phyloP scores from a whole-genome alignment of 257 asterid genomes.

The Nicotiana obtusifolia region DNA sequence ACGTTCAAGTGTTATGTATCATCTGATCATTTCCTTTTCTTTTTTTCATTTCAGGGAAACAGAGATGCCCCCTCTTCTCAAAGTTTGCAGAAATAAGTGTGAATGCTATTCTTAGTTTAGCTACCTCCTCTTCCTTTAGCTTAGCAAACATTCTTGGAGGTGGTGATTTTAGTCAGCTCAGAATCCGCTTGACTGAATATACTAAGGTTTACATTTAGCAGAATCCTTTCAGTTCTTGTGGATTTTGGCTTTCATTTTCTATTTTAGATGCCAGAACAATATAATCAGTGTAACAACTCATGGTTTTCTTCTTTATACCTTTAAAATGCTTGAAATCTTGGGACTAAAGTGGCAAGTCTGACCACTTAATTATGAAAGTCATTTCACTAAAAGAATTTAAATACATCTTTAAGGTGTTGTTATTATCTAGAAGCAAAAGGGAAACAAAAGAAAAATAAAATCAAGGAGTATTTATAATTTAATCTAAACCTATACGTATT shows the following conservation, averaged over 20 bases:
- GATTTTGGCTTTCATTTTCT: background rate
- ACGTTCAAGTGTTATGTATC: background rate
- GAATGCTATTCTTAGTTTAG: conserved; percentile 34
- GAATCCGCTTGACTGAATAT: conserved; percentile 59
- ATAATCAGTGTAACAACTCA: background rate
- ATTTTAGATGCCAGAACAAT: background rate
- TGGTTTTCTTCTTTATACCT: background rate
- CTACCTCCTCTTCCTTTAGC: conserved; percentile 24
- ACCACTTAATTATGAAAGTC: background rate
- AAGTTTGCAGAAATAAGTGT: conserved; percentile 48
- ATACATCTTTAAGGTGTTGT: background rate
- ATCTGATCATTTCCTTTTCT: background rate
- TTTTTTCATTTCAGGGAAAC: conserved; percentile 42
- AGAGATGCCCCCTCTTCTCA: conserved; percentile 51
- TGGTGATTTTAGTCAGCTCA: conserved; percentile 34
- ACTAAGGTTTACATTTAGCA: conserved; percentile 44
- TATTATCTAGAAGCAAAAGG: background rate
- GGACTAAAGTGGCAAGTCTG: background rate
- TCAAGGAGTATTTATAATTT: background rate
- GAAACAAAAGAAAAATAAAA: background rate
- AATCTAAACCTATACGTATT: background rate
- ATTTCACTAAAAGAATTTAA: background rate
- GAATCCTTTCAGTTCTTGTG: background rate
- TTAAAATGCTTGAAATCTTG: background rate
- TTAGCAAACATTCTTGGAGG: conserved; percentile 26